Percentiles rank a stretch among this genome's conserved stretches.
phyloP scores from a whole-genome alignment of 768 basidiomycete species.

The Tulasnella sp. region DNA sequence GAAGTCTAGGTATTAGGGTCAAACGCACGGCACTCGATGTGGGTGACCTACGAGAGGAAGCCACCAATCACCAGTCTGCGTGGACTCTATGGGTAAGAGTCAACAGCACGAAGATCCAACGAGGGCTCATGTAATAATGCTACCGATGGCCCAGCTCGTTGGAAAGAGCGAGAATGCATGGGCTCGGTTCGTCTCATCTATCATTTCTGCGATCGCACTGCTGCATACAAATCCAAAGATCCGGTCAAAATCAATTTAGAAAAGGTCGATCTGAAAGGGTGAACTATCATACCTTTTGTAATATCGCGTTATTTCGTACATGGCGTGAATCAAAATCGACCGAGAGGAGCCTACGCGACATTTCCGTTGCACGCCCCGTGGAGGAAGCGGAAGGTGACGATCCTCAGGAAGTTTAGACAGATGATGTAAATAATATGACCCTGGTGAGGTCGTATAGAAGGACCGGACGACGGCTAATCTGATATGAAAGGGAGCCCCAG shows the following conservation, averaged over 20 bases:
- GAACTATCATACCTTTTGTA: slow-evolving; percentile 15
- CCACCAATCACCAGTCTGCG: slow-evolving; percentile 20
- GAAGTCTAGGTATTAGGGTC: too few species aligned
- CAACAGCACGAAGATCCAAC: background rate
- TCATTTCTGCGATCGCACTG: slow-evolving; percentile 16
- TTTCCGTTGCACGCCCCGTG: slow-evolving; percentile 15
- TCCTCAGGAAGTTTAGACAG: slow-evolving; percentile 3
- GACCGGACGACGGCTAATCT: slow-evolving; percentile 15
- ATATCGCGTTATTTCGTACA: background rate
- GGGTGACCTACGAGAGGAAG: slow-evolving; percentile 12
- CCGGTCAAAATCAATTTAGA: background rate
- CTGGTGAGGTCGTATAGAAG: slow-evolving; percentile 13
- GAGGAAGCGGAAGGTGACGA: slow-evolving; percentile 17
- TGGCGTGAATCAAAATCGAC: background rate
- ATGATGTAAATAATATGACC: slow-evolving; percentile 23
- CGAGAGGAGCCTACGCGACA: slow-evolving; percentile 12
- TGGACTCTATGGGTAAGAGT: background rate
- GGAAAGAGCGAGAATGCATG: slow-evolving; percentile 19
- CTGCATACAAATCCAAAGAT: background rate
- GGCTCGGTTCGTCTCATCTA: slow-evolving; percentile 20
- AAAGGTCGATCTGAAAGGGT: too few species aligned
- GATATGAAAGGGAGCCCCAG: slow-evolving; percentile 29
- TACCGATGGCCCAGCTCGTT: slow-evolving; percentile 17
- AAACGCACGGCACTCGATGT: background rate
- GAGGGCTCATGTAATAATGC: slow-evolving; percentile 14